Conservation (phyloP, 331 rosid species). For the Quercus tomentella region DNA sequence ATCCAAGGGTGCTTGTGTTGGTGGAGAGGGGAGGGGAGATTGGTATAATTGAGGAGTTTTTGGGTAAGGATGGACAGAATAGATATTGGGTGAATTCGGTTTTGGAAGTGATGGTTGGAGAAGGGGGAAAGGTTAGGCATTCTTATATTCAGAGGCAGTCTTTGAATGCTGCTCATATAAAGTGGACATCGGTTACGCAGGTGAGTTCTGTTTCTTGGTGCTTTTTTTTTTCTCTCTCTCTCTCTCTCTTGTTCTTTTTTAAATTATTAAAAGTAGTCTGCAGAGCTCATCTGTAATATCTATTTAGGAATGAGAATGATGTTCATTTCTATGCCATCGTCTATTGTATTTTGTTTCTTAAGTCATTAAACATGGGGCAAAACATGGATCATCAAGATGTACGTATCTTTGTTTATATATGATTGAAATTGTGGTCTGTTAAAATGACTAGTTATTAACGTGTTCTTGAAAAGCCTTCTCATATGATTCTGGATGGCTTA, state of each 20-base stretch:
- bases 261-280: background rate
- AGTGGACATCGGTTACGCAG: slow-evolving; percentile 92
- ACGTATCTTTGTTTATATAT: background rate
- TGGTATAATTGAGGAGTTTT: slow-evolving; percentile 70
- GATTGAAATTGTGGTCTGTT: background rate
- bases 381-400: background rate
- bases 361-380: background rate
- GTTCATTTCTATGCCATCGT: background rate
- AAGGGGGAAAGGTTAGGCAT: slow-evolving; percentile 82
- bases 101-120: slow-evolving; percentile 57
- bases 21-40: slow-evolving; percentile 78
- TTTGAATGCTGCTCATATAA: slow-evolving; percentile 65
- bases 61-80: slow-evolving; percentile 22
- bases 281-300: background rate
- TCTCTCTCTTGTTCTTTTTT: background rate
- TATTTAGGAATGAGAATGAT: too few relatives aligned
- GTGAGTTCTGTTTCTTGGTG: slow-evolving; percentile 27
- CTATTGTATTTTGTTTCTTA: background rate
- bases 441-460: background rate
- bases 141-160: slow-evolving; percentile 89
- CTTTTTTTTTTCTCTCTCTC: background rate
- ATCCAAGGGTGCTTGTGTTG: slow-evolving; percentile 83
- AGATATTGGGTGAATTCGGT: slow-evolving; percentile 81
- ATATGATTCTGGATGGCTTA: background rate
- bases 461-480: background rate